These are phyloP conservation scores for Microdochium trichocladiopsis DNA, from an alignment of 2,329 filamentous ascomycete genomes.

Conservation along the genomic window DNA sequence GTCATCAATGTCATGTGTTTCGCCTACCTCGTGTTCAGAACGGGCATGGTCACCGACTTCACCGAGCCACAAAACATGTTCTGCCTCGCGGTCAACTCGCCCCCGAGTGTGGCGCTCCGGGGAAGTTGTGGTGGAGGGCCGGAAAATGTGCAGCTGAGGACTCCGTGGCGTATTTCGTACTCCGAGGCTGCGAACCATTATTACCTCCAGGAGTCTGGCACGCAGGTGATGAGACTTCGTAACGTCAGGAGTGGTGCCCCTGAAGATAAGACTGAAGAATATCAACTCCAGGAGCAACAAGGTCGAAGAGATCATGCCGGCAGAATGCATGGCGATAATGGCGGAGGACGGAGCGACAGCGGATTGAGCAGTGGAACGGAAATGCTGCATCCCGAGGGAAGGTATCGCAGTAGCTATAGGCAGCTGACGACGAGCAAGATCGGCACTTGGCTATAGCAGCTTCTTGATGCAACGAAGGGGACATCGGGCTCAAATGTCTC, in stretches of 20 bases:
- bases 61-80: slow-evolving; percentile 74
- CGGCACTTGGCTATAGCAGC: background rate
- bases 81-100: slow-evolving; percentile 57
- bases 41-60: slow-evolving; percentile 66
- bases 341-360: background rate
- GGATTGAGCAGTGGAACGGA: background rate
- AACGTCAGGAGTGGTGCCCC: background rate
- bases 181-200: slow-evolving; percentile 16
- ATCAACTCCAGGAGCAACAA: background rate
- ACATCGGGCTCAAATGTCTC: no score
- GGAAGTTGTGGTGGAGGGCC: slow-evolving; percentile 19
- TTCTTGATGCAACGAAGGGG: background rate
- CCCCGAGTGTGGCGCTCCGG: slow-evolving; percentile 12
- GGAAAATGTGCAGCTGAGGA: slow-evolving; percentile 9
- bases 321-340: background rate
- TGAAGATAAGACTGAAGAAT: background rate
- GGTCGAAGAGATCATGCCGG: background rate
- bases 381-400: background rate
- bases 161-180: slow-evolving; percentile 16
- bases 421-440: background rate
- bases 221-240: background rate
- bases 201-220: slow-evolving; percentile 15
- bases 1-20: slow-evolving; percentile 60
- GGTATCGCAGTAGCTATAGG: background rate
- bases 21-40: slow-evolving; percentile 49